Evolutionary conservation across 768 basidiomycete species (phyloP).

Genomic region (Tubosaeta sp.): DNA sequence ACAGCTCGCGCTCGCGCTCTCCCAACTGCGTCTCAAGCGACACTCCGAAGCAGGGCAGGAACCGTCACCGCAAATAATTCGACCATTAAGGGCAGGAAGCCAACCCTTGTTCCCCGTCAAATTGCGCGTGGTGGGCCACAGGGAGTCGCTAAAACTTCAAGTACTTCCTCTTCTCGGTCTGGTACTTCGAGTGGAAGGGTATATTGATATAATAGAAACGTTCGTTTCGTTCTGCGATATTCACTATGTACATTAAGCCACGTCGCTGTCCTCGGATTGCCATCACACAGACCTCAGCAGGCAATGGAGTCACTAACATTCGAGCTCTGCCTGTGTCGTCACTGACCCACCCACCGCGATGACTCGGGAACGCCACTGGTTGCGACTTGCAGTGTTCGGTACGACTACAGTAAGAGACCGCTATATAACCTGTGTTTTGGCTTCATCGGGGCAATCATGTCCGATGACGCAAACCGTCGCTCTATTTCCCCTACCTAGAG

Average conservation of each 20-base stretch:
- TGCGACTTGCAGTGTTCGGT: not conserved
- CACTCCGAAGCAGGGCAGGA: constrained; percentile 8
- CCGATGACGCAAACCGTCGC: not conserved
- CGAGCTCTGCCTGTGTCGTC: not conserved
- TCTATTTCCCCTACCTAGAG: not conserved
- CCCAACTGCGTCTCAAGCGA: constrained; percentile 8
- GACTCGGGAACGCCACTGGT: not conserved
- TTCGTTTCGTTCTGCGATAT: not conserved
- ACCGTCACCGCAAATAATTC: constrained; percentile 7
- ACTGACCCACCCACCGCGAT: not conserved
- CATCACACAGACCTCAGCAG: not conserved
- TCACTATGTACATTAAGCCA: constrained; percentile 24
- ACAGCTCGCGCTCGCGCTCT: constrained; percentile 8
- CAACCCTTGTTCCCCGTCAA: constrained; percentile 7
- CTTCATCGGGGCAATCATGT: not conserved
- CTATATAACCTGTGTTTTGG: not conserved
- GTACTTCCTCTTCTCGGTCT: constrained; percentile 25
- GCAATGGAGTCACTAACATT: not conserved
- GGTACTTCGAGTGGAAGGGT: constrained; percentile 19
- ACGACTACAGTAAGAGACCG: not conserved
- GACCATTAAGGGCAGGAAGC: constrained; percentile 14
- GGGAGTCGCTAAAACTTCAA: constrained; percentile 18
- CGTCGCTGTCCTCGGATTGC: constrained; percentile 7
- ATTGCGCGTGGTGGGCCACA: constrained; percentile 7
- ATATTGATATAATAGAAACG: constrained; percentile 7